phyloP scores from a whole-genome alignment of 148 eudicot species.

The Rhododendron simsii region DNA sequence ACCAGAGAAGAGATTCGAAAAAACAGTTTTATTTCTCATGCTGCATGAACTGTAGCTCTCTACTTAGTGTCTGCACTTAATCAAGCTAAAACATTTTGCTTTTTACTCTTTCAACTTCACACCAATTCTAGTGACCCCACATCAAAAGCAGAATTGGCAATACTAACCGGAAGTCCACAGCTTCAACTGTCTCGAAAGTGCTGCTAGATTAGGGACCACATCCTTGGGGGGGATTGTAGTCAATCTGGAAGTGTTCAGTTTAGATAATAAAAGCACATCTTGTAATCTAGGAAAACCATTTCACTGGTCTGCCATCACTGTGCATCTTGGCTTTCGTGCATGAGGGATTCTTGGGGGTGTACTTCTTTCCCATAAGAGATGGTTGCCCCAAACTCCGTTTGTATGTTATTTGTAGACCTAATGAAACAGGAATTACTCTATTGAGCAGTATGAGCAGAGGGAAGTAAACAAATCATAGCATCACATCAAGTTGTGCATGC shows the following conservation, averaged over 20 bases:
- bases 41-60: neutral
- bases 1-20: neutral
- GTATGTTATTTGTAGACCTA: neutral
- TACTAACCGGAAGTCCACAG: neutral
- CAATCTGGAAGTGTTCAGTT: neutral
- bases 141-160: neutral
- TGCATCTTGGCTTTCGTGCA: neutral
- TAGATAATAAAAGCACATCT: neutral
- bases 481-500: neutral
- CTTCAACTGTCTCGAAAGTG: neutral
- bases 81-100: neutral
- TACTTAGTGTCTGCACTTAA: neutral
- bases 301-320: neutral
- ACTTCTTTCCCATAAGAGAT: neutral
- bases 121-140: neutral
- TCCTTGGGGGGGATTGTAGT: neutral
- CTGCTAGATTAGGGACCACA: neutral
- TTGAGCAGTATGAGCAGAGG: neutral
- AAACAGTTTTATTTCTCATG: neutral
- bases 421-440: neutral
- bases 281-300: neutral
- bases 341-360: neutral
- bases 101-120: neutral
- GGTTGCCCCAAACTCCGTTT: neutral
- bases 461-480: neutral